phyloP scores from a whole-genome alignment of 1,284 basidiomycete genomes.

The Fomitopsis betulina region DNA sequence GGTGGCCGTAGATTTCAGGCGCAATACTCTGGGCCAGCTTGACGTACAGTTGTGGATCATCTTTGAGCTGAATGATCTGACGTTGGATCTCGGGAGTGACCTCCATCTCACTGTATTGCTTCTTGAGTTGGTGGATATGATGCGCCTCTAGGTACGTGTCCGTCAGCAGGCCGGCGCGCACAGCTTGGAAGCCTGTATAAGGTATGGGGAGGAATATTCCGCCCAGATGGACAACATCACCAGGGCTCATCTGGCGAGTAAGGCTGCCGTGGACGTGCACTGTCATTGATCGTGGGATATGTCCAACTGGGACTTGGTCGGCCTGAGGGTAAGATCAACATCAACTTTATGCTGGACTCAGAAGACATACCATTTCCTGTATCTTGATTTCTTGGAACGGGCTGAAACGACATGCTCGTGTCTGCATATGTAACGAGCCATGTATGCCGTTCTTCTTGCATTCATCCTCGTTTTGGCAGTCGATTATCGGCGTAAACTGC shows the following conservation, averaged over 20 bases:
- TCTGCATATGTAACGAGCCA: constrained; percentile 97
- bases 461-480: constrained; percentile 80
- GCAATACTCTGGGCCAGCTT: constrained; percentile 88
- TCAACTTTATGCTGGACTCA: not conserved
- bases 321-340: constrained; percentile 47
- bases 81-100: constrained; percentile 81
- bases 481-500: constrained; percentile 84
- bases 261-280: constrained; percentile 89
- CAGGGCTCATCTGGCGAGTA: constrained; percentile 91
- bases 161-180: constrained; percentile 92
- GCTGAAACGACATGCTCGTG: constrained; percentile 93
- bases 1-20: constrained; percentile 98
- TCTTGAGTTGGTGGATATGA: constrained; percentile 92
- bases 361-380: constrained; percentile 85
- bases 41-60: constrained; percentile 80
- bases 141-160: constrained; percentile 97
- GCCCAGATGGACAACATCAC: constrained; percentile 91
- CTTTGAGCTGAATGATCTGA: constrained; percentile 67
- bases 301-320: constrained; percentile 98
- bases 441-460: constrained; percentile 87
- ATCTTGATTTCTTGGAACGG: constrained; percentile 99
- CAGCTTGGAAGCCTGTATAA: constrained; percentile 84
- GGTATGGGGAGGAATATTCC: constrained; percentile 89
- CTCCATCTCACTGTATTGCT: constrained; percentile 96
- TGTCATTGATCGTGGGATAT: constrained; percentile 98